Conservation (phyloP, 768 basidiomycete species). For the Rhizopogon vesiculosus region DNA sequence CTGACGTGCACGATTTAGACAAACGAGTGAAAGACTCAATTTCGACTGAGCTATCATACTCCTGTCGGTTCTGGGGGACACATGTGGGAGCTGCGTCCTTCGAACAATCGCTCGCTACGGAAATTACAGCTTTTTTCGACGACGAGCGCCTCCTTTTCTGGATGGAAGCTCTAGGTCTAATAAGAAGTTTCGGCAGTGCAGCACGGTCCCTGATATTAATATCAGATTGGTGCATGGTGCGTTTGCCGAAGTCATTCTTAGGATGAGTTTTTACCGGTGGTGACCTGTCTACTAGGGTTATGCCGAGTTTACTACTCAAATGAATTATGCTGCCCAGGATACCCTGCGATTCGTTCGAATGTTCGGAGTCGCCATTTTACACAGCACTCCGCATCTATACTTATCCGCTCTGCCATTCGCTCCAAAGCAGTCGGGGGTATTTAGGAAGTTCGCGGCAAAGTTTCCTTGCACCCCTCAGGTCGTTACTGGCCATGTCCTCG, state of each 20-base stretch:
- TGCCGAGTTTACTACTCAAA: background rate
- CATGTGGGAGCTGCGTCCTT: slow-evolving; percentile 4
- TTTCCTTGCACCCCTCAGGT: background rate
- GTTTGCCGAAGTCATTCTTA: background rate
- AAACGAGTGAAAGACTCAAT: slow-evolving; percentile 1
- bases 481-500: background rate
- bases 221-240: background rate
- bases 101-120: background rate
- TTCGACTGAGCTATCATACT: slow-evolving; percentile 5
- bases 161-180: slow-evolving; percentile 2
- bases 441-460: background rate
- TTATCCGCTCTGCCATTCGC: slow-evolving; percentile 21
- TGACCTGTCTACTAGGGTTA: background rate
- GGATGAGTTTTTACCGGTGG: background rate
- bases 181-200: background rate
- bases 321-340: slow-evolving; percentile 3
- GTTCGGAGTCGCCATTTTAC: slow-evolving; percentile 10
- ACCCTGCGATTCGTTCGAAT: slow-evolving; percentile 6
- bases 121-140: slow-evolving; percentile 1
- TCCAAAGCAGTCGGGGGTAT: slow-evolving; percentile 8
- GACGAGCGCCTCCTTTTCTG: slow-evolving; percentile 5
- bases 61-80: slow-evolving; percentile 9
- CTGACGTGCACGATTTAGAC: slow-evolving; percentile 11
- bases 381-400: slow-evolving; percentile 21
- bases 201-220: background rate